These are phyloP conservation scores for Mycogone perniciosa DNA, from an alignment of 2,329 filamentous ascomycete genomes.

Conservation along the genomic window DNA sequence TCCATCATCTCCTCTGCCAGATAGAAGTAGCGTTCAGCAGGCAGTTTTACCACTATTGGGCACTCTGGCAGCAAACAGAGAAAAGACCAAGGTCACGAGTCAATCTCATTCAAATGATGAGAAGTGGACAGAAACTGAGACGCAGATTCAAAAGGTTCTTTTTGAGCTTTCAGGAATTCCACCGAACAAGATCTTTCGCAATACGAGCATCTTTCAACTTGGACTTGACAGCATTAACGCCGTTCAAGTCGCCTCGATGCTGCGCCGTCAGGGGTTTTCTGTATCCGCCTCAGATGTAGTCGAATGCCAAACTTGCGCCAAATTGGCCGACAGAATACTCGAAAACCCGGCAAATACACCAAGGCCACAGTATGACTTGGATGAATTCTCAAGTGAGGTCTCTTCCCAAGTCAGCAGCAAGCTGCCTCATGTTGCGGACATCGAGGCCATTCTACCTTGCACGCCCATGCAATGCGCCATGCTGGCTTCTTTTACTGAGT, in stretches of 20 bases:
- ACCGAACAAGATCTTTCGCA: slow-evolving; percentile 42
- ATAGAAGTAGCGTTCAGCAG: slow-evolving; percentile 19
- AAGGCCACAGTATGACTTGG: slow-evolving; percentile 31
- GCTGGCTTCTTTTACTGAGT: slow-evolving; percentile 65
- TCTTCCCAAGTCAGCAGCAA: slow-evolving; percentile 21
- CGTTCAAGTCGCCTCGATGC: slow-evolving; percentile 63
- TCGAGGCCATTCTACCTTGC: slow-evolving; percentile 65
- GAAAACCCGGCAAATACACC: slow-evolving; percentile 9
- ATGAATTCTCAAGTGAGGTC: slow-evolving; percentile 31
- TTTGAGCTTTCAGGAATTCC: slow-evolving; percentile 51
- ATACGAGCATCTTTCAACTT: slow-evolving; percentile 77
- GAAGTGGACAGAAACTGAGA: slow-evolving; percentile 47
- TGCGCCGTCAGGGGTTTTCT: slow-evolving; percentile 53
- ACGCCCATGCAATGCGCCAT: slow-evolving; percentile 76
- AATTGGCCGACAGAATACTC: slow-evolving; percentile 27
- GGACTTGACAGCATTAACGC: slow-evolving; percentile 89
- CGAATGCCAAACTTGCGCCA: slow-evolving; percentile 46
- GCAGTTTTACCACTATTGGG: slow-evolving; percentile 15
- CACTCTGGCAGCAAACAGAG: slow-evolving; percentile 18
- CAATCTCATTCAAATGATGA: slow-evolving; percentile 7
- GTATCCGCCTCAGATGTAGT: slow-evolving; percentile 70
- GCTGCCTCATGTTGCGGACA: slow-evolving; percentile 16
- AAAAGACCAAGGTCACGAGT: slow-evolving; percentile 11
- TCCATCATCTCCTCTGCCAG: slow-evolving; percentile 22
- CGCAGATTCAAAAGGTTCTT: slow-evolving; percentile 48